Evolutionary conservation across 192 early-diverging fungal species (phyloP), one percentile per base, ranked within the genome.

Genomic region (Dispira simplex): DNA sequence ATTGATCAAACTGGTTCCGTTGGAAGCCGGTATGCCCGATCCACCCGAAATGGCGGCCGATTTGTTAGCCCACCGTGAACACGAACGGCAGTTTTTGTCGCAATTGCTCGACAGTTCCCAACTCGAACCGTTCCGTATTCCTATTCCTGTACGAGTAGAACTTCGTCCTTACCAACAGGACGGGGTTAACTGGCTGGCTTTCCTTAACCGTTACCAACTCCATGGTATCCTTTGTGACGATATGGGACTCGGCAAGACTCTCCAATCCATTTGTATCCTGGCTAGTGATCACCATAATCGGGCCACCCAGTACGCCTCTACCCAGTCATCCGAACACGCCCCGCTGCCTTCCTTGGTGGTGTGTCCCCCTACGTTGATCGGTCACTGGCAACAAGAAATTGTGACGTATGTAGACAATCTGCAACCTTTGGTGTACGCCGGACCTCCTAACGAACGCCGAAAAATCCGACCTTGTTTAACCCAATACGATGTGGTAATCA

Each of bases 151-250:
- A 73, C 91, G 91, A 44, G 97, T 93, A 0, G 89, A 93, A 63
- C 72, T 99, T 65, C 77, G 97, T 60, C 81, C 84, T 73, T 99
- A 99, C 76, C 97, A 99, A 71, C 92, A 95, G 71, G 97, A 97
- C 63, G 97, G 97, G 53, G 89, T 99, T 44, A 94, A 88, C 78
- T 99, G 97, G 97, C 75, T 99, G 62, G 91, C 92, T 14, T 99
- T 99, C 70, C 78, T 99, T 64, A 93, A 92, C 71, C 85, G 90
- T 64, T 99, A 95, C 68, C 90, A 93, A 65, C 75, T 99, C 25
- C 97, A 99, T 67, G 97, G 97, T 13, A 91, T 97, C 67, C 78
- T 99, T 18, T 97, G 95, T 73, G 97, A 99, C 70, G 90, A 97
- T 77, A 97, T 97, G 97, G 97, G 97, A 23, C 73, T 99, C 23